Evolutionary conservation across 768 basidiomycete genomes (phyloP).

Genomic region (Mycena chlorophos): DNA sequence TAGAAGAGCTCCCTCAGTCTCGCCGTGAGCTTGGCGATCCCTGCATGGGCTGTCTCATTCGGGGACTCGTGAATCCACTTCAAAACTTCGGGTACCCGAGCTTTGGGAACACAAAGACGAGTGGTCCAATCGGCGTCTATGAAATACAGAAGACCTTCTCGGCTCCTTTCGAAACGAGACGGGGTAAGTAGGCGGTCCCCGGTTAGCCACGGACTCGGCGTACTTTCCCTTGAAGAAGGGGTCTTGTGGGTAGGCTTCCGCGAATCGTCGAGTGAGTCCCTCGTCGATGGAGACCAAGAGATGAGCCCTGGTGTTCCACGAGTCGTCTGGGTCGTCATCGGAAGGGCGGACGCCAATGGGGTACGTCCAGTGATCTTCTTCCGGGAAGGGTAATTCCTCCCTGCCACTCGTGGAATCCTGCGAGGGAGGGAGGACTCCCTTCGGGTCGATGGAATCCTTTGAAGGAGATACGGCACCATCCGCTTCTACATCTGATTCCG

Average conservation of each 20-base stretch:
- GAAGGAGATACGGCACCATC: no score
- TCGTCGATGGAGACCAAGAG: background rate
- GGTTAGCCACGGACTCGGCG: background rate
- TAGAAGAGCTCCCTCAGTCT: background rate
- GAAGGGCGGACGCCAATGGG: background rate
- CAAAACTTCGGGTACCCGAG: no score
- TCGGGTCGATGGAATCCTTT: no score
- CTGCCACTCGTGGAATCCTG: no score
- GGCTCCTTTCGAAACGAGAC: background rate
- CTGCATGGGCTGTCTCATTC: no score
- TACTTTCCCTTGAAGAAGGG: background rate
- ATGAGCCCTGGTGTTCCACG: background rate
- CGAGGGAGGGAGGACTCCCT: background rate
- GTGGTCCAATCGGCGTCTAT: no score
- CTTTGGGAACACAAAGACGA: slow-evolving; percentile 9
- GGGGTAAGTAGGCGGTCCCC: background rate
- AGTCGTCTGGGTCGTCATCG: no score
- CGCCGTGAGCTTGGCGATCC: background rate
- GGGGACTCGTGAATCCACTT: no score
- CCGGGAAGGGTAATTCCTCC: background rate
- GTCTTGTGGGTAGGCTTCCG: background rate
- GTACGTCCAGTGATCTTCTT: background rate
- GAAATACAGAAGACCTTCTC: slow-evolving; percentile 7
- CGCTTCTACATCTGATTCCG: no score
- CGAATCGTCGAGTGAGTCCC: background rate